These are phyloP conservation scores for Themeda triandra DNA, from an alignment of 176 grass and related monocot species.

Conservation along the genomic window DNA sequence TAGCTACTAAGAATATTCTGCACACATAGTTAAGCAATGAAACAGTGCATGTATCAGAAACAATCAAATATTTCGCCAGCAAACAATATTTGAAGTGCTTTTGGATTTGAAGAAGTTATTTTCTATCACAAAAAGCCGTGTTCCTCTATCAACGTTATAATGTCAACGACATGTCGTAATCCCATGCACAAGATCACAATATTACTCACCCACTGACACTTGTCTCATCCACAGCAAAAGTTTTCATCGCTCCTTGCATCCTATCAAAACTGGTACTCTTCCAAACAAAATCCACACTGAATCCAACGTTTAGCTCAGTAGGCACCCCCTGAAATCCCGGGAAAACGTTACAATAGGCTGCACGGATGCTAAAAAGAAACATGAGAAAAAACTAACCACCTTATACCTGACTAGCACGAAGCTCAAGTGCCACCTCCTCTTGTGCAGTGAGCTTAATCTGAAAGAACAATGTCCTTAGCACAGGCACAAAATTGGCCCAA, in stretches of 20 bases:
- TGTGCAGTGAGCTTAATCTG: conserved; percentile 99
- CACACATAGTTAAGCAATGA: not conserved
- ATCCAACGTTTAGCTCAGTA: conserved; percentile 83
- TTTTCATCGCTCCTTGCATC: conserved; percentile 99
- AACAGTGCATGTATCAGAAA: not conserved
- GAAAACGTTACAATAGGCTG: conserved; percentile 19
- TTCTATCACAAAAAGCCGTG: not conserved
- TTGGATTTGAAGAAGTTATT: not conserved
- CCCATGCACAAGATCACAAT: not conserved
- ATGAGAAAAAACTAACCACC: not conserved
- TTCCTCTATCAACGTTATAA: not conserved
- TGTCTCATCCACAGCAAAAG: conserved; percentile 96
- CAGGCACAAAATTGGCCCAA: not conserved
- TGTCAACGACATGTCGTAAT: not conserved
- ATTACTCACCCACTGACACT: conserved; percentile 98
- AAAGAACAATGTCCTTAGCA: conserved; percentile 29
- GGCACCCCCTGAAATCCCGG: conserved; percentile 75
- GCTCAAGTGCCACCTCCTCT: conserved; percentile 98
- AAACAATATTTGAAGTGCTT: not conserved
- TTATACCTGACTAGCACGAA: conserved; percentile 88
- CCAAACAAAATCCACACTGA: conserved; percentile 99
- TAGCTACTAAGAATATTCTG: not conserved
- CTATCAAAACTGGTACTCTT: conserved; percentile 99
- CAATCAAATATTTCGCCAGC: not conserved
- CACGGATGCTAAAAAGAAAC: not conserved